phyloP scores from a whole-genome alignment of 495 filamentous ascomycete species.

The Hypoxylon trugodes region DNA sequence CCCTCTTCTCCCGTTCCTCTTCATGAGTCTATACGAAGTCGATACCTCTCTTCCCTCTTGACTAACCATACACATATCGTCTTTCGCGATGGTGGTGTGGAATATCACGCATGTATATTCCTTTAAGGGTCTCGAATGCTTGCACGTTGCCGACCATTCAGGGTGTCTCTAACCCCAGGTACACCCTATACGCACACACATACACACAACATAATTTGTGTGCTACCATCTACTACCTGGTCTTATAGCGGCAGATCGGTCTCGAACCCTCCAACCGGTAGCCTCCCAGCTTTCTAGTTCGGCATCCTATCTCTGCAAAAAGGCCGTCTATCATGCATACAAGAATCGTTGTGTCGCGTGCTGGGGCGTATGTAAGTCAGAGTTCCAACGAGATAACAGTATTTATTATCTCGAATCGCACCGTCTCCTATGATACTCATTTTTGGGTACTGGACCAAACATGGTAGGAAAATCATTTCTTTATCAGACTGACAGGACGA shows the following conservation, averaged over 20 bases:
- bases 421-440: slow-evolving; percentile 28
- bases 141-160: not conserved
- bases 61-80: not conserved
- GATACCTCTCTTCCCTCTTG: not conserved
- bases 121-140: not conserved
- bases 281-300: not conserved
- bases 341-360: slow-evolving; percentile 17
- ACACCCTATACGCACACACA: no score
- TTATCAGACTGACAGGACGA: slow-evolving; percentile 7
- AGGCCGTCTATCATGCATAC: not conserved
- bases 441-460: slow-evolving; percentile 24
- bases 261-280: slow-evolving; percentile 1
- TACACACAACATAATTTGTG: no score
- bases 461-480: slow-evolving; percentile 32
- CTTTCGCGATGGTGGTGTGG: not conserved
- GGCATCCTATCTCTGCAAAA: not conserved
- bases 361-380: slow-evolving; percentile 15
- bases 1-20: not conserved
- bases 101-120: slow-evolving; percentile 10
- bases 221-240: no score
- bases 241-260: not conserved
- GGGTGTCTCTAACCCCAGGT: no score
- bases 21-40: not conserved
- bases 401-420: not conserved
- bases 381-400: slow-evolving; percentile 17